Base-by-base conservation (phyloP, 495 filamentous ascomycete species). In the Hyaloscypha variabilis region DNA sequence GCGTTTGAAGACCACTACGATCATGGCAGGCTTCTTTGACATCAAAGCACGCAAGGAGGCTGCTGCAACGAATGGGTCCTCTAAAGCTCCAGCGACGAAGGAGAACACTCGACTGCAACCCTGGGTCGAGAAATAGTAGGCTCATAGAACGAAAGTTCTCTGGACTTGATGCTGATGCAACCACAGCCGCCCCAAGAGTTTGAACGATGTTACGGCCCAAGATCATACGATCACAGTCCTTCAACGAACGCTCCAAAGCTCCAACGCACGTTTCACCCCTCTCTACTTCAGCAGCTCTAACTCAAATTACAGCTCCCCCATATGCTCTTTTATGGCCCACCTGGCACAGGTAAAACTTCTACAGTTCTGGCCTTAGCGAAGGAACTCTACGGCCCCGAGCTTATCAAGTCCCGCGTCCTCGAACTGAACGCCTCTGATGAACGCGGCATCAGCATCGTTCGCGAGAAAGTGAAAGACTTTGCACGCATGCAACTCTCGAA, bases 361-460 rank as follows among this genome's bases (percentile, higher is more conserved):
- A 98, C 96, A 1, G 93, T 99, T 73, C 92, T 99, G 29, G 86
- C 86, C 19, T 92, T 99, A 31, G 93, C 94, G 46, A 97, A 97
- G 77, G 94, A 97, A 71, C 92, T 99, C 67, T 99, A 96, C 81
- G 95, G 94, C 17, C 95, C 95, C 50, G 91, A 96, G 65, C 87
- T 99, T 69, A 91, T 96, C 73, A 93, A 92, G 73, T 88, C 93
- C 39, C 92, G 95, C 8, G 96, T 98, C 56, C 90, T 99, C 56
- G 95, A 99, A 80, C 87, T 99, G 73, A 99, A 99, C 79, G 95
- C 95, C 67, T 98, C 96, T 46, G 95, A 99, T 80, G 95, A 99
- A 81, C 94, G 95, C 63, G 96, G 96, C 42, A 98, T 98, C 73
- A 89, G 86, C 31, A 98, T 99, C 63, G 93, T 99, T 31, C 90